These are phyloP conservation scores for Neurospora sp. DNA, from an alignment of 495 filamentous ascomycete species.

Conservation along the genomic window DNA sequence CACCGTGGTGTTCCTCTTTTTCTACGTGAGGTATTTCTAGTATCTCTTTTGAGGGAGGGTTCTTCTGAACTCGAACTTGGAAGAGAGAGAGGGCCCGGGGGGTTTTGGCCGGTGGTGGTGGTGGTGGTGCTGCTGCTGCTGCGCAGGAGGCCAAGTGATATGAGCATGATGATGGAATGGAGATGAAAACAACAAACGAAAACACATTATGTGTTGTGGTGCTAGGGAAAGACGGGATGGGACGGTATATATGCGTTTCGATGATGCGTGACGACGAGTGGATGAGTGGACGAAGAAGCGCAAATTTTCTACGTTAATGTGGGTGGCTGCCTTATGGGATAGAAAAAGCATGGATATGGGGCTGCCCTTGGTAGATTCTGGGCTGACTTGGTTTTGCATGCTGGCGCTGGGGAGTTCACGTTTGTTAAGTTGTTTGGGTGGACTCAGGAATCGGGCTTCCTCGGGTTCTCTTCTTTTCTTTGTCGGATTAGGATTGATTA, in stretches of 20 bases:
- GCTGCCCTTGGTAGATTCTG: background rate
- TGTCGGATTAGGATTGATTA: background rate
- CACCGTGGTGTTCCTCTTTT: conserved; percentile 69
- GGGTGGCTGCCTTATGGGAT: background rate
- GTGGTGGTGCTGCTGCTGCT: background rate
- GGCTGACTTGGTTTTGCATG: background rate
- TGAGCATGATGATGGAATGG: background rate
- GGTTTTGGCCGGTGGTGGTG: background rate
- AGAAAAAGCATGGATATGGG: background rate
- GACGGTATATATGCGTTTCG: background rate
- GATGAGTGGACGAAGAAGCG: background rate
- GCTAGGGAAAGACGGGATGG: background rate
- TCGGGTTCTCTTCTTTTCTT: background rate
- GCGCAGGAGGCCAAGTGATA: background rate
- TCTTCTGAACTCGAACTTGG: background rate
- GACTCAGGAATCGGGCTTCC: background rate
- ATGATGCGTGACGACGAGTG: background rate
- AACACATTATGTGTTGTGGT: background rate
- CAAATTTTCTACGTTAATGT: background rate
- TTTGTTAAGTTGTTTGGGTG: background rate
- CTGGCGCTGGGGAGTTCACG: background rate
- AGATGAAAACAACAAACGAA: background rate
- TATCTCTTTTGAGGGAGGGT: background rate
- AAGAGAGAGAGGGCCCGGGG: background rate
- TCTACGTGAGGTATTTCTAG: conserved; percentile 63